Conservation (phyloP, 169 alveolate genomes). For the Cryptosporidium viatorum region DNA sequence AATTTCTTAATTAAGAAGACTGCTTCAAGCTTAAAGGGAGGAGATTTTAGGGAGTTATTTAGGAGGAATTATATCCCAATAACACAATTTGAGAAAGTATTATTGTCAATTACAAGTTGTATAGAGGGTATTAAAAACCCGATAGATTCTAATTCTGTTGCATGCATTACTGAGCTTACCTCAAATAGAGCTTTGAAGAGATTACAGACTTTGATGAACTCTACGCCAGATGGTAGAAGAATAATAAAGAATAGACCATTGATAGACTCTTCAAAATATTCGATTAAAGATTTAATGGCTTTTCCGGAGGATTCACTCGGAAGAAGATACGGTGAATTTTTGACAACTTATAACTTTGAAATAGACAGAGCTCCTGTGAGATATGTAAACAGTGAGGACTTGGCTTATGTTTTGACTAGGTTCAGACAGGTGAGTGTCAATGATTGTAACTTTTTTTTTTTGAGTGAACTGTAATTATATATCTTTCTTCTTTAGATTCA, state of each 20-base stretch:
- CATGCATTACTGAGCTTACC: slow-evolving; percentile 16
- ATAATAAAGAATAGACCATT: slow-evolving; percentile 9
- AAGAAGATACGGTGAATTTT: slow-evolving; percentile 14
- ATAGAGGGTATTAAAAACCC: not conserved
- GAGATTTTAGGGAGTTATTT: slow-evolving; percentile 9
- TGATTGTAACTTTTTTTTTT: not conserved
- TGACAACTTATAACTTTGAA: slow-evolving; percentile 8
- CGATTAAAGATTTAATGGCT: not conserved
- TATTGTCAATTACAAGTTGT: not conserved
- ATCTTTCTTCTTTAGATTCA: slow-evolving; percentile 25
- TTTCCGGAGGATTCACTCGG: slow-evolving; percentile 11
- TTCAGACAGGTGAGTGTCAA: slow-evolving; percentile 64
- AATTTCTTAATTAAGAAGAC: not conserved
- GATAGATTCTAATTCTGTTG: slow-evolving; percentile 17
- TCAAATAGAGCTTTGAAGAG: not conserved
- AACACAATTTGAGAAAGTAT: slow-evolving; percentile 4
- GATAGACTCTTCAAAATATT: slow-evolving; percentile 7
- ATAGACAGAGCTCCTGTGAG: slow-evolving; percentile 27
- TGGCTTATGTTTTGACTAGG: slow-evolving; percentile 75
- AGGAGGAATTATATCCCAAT: slow-evolving; percentile 5
- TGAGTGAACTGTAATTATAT: not conserved
- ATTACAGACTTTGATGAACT: not conserved
- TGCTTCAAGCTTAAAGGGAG: not conserved
- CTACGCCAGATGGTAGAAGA: not conserved
- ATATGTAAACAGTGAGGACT: slow-evolving; percentile 58